Base-by-base conservation (phyloP, 73 alveolate species). In the Uronychia binucleata region DNA sequence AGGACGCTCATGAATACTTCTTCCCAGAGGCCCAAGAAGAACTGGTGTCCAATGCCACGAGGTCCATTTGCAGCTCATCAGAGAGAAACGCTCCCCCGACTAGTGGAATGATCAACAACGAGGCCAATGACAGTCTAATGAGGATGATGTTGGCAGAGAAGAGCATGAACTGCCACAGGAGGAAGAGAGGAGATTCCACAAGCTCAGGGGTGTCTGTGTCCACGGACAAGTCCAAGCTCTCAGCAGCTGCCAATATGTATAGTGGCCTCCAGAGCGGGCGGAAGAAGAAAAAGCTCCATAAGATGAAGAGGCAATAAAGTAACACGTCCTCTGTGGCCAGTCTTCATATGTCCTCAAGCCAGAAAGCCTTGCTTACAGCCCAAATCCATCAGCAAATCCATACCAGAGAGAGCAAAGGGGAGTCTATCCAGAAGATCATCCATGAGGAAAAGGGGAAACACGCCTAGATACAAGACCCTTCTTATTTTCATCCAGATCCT, bases 131-230 rank as follows among this genome's bases (percentile, higher is more conserved):
- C 19, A 46, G 67, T 19, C 67, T 46, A 46, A 46, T 46, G 67
- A 46, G 67, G 67, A 46, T 46, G 67, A 46, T 46, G 67, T 46
- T 46, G 67, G 67, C 67, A 46, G 67, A 46, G 67, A 46, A 46
- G 19, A 46, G 67, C 19, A 46, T 46, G 67, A 46, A 46, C 19
- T 19, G 5, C 19, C 67, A 46, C 19, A 46, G 67, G 19, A 46
- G 67, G 67, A 46, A 5, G 5, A 46, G 67, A 19, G 67, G n/a
- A 11, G 67, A 46, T 5, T 46, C 67, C 5, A 46, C 67, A 46
- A 46, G 67, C 19, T 46, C 67, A 46, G 67, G 67, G 67, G 67
- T 46, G 5, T 46, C 67, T 5, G 67, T 46, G 67, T 46, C 67
- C 5, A 46, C 67, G 5, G 67, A 46, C 67, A 46, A 46, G 19